Evolutionary conservation across 106 monocot species (phyloP).

Genomic region (Dendrobium chrysotoxum): DNA sequence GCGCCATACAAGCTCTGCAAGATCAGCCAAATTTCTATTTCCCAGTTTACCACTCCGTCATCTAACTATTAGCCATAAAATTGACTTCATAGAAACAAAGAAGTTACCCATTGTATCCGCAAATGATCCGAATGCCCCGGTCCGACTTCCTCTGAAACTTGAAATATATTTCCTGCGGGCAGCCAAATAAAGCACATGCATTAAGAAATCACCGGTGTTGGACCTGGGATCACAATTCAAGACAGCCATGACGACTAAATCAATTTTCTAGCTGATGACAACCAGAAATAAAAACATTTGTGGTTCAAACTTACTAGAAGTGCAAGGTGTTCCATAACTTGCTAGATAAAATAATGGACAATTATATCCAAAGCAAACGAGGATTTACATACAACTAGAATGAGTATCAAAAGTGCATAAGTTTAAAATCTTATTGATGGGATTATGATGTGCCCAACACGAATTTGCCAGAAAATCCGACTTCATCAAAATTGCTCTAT

Average conservation of each 20-base stretch:
- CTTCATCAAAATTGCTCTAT: no score
- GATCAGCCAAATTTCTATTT: not conserved
- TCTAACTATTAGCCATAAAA: not conserved
- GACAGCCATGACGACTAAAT: no score
- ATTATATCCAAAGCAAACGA: no score
- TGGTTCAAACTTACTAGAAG: no score
- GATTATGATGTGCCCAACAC: no score
- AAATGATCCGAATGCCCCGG: slow-evolving; percentile 55
- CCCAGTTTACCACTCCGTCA: not conserved
- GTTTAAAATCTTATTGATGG: no score
- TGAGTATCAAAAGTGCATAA: no score
- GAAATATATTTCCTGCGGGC: slow-evolving; percentile 79
- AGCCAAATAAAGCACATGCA: slow-evolving; percentile 5
- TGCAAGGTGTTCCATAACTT: no score
- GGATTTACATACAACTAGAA: no score
- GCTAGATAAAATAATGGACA: no score
- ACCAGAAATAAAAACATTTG: not conserved
- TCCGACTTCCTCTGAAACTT: slow-evolving; percentile 70
- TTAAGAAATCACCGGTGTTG: not conserved
- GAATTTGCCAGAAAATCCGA: no score
- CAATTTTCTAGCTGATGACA: not conserved
- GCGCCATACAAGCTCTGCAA: slow-evolving; percentile 81
- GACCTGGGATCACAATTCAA: no score
- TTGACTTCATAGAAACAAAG: slow-evolving; percentile 6
- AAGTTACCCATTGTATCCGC: slow-evolving; percentile 61